These are phyloP conservation scores for Ophiosphaerella herpotricha DNA, from an alignment of 2,329 filamentous ascomycete genomes.

Conservation along the genomic window DNA sequence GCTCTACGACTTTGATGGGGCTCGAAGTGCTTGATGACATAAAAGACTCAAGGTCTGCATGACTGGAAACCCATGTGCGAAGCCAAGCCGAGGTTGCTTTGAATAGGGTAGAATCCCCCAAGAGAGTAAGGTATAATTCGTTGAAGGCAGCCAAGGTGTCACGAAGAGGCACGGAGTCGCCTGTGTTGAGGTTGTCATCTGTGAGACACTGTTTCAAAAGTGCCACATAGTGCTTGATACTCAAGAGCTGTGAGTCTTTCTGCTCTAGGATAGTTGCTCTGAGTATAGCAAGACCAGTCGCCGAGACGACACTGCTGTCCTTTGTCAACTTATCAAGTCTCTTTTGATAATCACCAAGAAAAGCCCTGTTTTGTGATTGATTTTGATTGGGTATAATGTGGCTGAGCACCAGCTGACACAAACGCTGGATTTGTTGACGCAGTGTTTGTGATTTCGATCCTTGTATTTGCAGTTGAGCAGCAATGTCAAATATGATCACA, in stretches of 20 bases:
- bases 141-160: constrained; percentile 36
- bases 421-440: constrained; percentile 28
- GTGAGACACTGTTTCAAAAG: constrained; percentile 27
- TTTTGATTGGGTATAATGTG: constrained; percentile 42
- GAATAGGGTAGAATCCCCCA: constrained; percentile 23
- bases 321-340: constrained; percentile 25
- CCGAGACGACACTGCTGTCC: constrained; percentile 25
- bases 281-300: constrained; percentile 30
- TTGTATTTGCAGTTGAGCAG: constrained; percentile 26
- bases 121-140: constrained; percentile 21
- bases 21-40: constrained; percentile 8
- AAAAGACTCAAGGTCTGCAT: constrained; percentile 25
- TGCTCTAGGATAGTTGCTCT: constrained; percentile 30
- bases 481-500: constrained; percentile 31
- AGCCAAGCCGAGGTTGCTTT: constrained; percentile 22
- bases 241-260: constrained; percentile 25
- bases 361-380: constrained; percentile 39
- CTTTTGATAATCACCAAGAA: constrained; percentile 31
- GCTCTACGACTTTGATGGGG: constrained; percentile 15
- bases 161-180: constrained; percentile 10
- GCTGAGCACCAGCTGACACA: constrained; percentile 30
- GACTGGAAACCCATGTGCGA: constrained; percentile 26
- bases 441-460: constrained; percentile 13
- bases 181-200: constrained; percentile 9
- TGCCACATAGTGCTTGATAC: constrained; percentile 26